phyloP scores from a whole-genome alignment of 176 grass and related monocot species.

The Oryza coarctata region DNA sequence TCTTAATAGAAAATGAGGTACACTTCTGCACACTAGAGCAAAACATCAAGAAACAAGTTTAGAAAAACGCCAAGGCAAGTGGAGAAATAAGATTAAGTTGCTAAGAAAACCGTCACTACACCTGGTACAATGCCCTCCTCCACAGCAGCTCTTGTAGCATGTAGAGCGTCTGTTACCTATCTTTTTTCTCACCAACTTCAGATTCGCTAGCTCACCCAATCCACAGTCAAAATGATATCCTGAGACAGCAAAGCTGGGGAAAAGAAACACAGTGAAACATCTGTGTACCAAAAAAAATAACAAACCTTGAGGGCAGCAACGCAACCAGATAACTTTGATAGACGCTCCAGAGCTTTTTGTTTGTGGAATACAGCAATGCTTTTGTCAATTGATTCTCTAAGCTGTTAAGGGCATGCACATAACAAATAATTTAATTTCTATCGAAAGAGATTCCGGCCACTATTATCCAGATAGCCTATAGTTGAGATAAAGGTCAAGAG shows the following conservation, averaged over 20 bases:
- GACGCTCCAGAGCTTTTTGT: slow-evolving; percentile 90
- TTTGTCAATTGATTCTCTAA: slow-evolving; percentile 74
- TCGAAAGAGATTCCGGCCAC: background rate
- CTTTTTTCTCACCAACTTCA: slow-evolving; percentile 97
- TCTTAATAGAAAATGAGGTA: too few species aligned
- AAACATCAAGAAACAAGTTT: slow-evolving; percentile 10
- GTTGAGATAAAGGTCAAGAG: background rate
- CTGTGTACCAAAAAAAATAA: slow-evolving; percentile 26
- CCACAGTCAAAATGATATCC: slow-evolving; percentile 39
- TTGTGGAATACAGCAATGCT: slow-evolving; percentile 90
- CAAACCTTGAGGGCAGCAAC: slow-evolving; percentile 85
- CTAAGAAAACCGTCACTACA: slow-evolving; percentile 36
- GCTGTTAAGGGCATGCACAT: slow-evolving; percentile 47
- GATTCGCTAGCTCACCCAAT: slow-evolving; percentile 87
- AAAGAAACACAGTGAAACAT: slow-evolving; percentile 1
- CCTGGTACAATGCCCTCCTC: slow-evolving; percentile 94
- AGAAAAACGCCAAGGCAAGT: background rate
- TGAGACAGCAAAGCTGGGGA: slow-evolving; percentile 12
- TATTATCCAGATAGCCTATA: slow-evolving; percentile 19
- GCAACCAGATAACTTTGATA: slow-evolving; percentile 92
- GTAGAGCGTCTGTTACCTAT: slow-evolving; percentile 94
- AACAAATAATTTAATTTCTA: slow-evolving; percentile 7
- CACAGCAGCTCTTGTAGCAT: slow-evolving; percentile 79
- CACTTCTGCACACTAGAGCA: too few species aligned
- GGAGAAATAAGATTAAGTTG: background rate